phyloP scores from a whole-genome alignment of 495 filamentous ascomycete species.

The Penicillium atrosanguineum region DNA sequence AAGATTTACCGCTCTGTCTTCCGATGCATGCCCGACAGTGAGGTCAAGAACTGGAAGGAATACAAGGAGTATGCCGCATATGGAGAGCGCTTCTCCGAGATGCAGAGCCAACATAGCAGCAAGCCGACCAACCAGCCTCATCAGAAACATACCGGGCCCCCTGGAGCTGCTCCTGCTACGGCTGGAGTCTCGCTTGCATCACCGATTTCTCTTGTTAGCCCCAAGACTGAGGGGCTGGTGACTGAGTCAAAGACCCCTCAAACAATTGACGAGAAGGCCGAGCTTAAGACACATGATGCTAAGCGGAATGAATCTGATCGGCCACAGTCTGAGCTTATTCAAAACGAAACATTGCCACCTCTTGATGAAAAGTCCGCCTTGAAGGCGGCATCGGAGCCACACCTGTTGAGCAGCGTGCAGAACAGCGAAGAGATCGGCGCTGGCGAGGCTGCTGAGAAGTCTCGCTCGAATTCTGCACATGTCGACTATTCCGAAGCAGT shows the following conservation, averaged over 20 bases:
- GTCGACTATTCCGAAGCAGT: constrained; percentile 50
- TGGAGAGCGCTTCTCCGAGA: constrained; percentile 71
- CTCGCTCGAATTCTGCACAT: constrained; percentile 32
- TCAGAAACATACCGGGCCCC: constrained; percentile 38
- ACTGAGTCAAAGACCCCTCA: constrained; percentile 22
- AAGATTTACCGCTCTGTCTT: constrained; percentile 90
- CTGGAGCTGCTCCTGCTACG: constrained; percentile 34
- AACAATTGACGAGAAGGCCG: constrained; percentile 29
- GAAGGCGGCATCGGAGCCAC: constrained; percentile 26
- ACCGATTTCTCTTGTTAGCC: constrained; percentile 14
- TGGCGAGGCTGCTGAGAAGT: constrained; percentile 33
- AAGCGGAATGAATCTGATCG: constrained; percentile 13
- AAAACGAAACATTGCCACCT: constrained; percentile 29
- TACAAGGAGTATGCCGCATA: constrained; percentile 88
- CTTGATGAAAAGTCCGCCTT: constrained; percentile 46
- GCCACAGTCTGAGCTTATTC: constrained; percentile 24
- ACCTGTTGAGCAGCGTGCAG: constrained; percentile 12
- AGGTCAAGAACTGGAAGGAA: constrained; percentile 89
- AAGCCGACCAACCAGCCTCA: constrained; percentile 37
- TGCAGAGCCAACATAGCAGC: constrained; percentile 52
- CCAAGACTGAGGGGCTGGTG: constrained; percentile 20
- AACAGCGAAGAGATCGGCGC: constrained; percentile 25
- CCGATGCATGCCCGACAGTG: constrained; percentile 93
- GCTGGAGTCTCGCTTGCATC: constrained; percentile 18
- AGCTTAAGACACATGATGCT: constrained; percentile 2